Evolutionary conservation across 441 rosid genomes (phyloP).

Genomic region (Breynia disticha): DNA sequence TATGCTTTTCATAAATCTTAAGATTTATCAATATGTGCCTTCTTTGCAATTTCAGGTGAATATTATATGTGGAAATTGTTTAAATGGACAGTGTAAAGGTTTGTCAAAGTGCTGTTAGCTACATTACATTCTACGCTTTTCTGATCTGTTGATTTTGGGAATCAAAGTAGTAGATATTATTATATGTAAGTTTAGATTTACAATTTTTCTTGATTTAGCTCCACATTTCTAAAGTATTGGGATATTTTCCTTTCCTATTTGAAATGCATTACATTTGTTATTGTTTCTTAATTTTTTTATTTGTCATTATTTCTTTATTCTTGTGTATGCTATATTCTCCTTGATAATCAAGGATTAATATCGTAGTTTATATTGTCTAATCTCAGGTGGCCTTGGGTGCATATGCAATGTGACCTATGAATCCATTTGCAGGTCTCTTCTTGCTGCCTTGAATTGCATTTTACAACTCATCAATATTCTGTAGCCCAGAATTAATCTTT

Average conservation of each 20-base stretch:
- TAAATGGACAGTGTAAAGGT: constrained; percentile 76
- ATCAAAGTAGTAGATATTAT: too few relatives aligned
- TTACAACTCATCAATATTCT: constrained; percentile 2
- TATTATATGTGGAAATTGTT: constrained; percentile 74
- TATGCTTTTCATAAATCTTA: not conserved
- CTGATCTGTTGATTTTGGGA: not conserved
- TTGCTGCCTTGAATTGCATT: constrained; percentile 1
- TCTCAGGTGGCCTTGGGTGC: constrained; percentile 76
- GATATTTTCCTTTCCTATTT: not conserved
- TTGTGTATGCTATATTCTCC: constrained; percentile 1
- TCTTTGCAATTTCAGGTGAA: constrained; percentile 52
- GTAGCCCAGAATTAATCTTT: constrained; percentile 4
- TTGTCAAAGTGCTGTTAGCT: constrained; percentile 5
- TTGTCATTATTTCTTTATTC: not conserved
- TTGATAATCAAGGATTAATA: constrained; percentile 5
- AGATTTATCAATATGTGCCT: not conserved
- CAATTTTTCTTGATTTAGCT: not conserved
- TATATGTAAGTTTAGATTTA: too few relatives aligned
- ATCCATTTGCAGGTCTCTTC: constrained; percentile 72
- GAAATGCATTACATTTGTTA: not conserved
- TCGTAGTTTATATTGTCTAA: constrained; percentile 10
- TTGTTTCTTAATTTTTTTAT: not conserved
- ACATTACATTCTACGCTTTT: not conserved
- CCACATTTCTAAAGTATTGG: not conserved
- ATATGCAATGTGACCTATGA: constrained; percentile 70